Evolutionary conservation across 768 basidiomycete genomes (phyloP).

Genomic region (Pleurotus tuoliensis): DNA sequence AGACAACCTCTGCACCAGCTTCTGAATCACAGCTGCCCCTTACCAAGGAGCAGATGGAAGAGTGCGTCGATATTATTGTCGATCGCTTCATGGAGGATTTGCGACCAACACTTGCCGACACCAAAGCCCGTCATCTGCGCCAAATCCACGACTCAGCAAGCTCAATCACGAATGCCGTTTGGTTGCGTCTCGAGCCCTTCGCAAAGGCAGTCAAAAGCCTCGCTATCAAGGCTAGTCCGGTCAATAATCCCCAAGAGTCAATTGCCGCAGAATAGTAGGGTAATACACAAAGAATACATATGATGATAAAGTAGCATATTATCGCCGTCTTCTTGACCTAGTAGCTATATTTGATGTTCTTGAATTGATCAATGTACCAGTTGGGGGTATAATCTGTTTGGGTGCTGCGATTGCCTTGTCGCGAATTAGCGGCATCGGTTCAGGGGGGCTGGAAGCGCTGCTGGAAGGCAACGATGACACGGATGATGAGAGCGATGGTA

Average conservation of each 20-base stretch:
- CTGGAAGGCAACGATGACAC: constrained; percentile 38
- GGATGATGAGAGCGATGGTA: constrained; percentile 33
- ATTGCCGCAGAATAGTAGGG: not conserved
- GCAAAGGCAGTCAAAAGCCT: not conserved
- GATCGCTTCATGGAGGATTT: constrained; percentile 1
- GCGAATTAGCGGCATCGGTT: constrained; percentile 14
- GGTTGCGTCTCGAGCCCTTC: not conserved
- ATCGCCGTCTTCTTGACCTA: constrained; percentile 28
- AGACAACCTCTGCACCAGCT: not conserved
- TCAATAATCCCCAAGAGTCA: not conserved
- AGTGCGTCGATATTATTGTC: not conserved
- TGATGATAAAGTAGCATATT: constrained; percentile 11
- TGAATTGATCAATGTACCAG: constrained; percentile 38
- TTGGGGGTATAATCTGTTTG: constrained; percentile 12
- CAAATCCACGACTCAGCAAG: not conserved
- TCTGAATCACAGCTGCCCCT: not conserved
- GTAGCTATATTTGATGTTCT: constrained; percentile 38
- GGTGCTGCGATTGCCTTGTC: constrained; percentile 1
- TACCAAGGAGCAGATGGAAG: not conserved
- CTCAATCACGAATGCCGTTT: not conserved
- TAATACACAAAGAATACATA: not conserved
- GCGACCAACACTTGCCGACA: not conserved
- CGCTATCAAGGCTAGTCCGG: not conserved
- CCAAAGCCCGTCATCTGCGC: not conserved
- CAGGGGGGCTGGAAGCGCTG: constrained; percentile 12